Base-by-base conservation (phyloP, 2,329 filamentous ascomycete species). In the Aspergillus felis region DNA sequence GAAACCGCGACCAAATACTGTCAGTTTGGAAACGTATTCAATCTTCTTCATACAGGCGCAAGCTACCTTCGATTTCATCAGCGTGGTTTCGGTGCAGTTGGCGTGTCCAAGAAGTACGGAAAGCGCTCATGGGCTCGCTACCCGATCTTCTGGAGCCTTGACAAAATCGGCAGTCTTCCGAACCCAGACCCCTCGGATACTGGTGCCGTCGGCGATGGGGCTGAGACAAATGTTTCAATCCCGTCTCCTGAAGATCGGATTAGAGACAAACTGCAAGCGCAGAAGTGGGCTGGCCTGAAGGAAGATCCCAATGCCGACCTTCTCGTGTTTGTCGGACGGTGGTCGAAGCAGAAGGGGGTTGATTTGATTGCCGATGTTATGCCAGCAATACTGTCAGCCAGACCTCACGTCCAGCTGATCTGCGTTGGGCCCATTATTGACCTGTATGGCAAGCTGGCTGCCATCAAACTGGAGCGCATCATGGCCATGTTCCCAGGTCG, bases 361-460 rank as follows among this genome's bases (percentile, higher is more conserved):
- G 86, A 89, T 67, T 74, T 88, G 51, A 88, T 88, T 63, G 86
- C 86, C n/a, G 86, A 88, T 65, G 84, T 88, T 41, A 85, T 88
- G 71, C 84, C 86, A n/a, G 79, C 80, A 32, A 78, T 88, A 28
- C 76, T 88, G 3, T 85, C 88, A 64, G 77, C 82, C 57, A 78
- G 85, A 60, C 78, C 81, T 2, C 81, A 84, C 59, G 81, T 82
- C 0, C 86, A 88, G 65, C 75, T 88, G 9, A 84, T 88, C 50
- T 84, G 81, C 61, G 72, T 88, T 47, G 86, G 86, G 4, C 86
- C 86, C 0, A 82, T 87, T 22, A 88, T 88, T 63, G 86, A 88
- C 72, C 76, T 88, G 1, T 87, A 88, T 68, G 86, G 86, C 46
- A 87, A 84, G 63, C 88, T 88, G 60, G 86, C 86, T 8, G 86